Base-by-base conservation (phyloP, 73 alveolate genomes). In the Tetrahymena malaccensis region DNA sequence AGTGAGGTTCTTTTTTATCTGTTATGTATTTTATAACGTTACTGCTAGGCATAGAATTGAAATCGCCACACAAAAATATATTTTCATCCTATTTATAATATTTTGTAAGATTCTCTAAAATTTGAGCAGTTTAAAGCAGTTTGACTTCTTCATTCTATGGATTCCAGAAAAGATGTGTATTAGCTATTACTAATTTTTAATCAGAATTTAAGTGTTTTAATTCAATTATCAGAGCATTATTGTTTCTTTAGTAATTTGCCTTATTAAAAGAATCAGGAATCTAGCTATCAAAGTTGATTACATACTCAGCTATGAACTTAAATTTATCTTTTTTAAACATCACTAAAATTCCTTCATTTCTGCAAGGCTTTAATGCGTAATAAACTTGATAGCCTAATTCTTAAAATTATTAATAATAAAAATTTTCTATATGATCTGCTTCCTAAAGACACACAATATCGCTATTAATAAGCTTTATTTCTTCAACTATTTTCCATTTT, bases 1-100 rank as follows among this genome's bases (percentile, higher is more conserved):
- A 70, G 25, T 27, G 37, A 43, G 85, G 95, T 33, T 93, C 83
- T 93, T 50, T 43, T 38, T 93, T 34, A 12, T 95, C 38, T 35
- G 43, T 43, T 10, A 95, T 34, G 40, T 95, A 95, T 31, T 85
- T 35, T 4, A 85, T 34, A 17, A 85, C 93, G 22, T 95, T 95
- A 34, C 95, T 50, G 35, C 56, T 37, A 22, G 97, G 97, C 35
- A 89, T 57, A 95, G 94, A 85, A 94, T 95, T 95, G 33, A 95
- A 95, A 57, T 95, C 97, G 7, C 97, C 97, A 95, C 97, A 95
- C 35, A 95, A 85, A 22, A 95, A 19, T 15, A 50, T 43, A n/a
- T 33, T 50, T 27, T 95, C 55, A 85, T 84, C 96, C 19, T 94
- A 57, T 33, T 43, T 93, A 21, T n/a, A 38, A 94, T 44, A 85